Percentiles rank a stretch among this genome's conserved stretches.
Conservation (phyloP, 2,329 filamentous ascomycete species). For the Xylariales sp. region DNA sequence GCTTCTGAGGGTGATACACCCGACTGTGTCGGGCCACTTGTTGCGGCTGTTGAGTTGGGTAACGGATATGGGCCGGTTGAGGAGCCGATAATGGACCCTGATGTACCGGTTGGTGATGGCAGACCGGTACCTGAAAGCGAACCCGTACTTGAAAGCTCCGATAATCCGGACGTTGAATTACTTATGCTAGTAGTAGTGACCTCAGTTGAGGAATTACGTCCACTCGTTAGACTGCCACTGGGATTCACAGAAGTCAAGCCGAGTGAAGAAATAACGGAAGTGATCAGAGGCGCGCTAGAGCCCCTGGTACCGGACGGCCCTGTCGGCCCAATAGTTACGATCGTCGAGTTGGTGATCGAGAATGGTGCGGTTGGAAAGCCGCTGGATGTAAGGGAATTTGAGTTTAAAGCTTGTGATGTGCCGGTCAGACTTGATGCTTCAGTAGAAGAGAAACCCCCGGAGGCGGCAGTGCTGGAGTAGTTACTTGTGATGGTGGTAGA, state of each 20-base stretch:
- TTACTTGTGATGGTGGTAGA: conserved; percentile 7
- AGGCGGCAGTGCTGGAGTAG: conserved; percentile 10
- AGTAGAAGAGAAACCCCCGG: neutral
- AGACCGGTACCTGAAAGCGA: conserved; percentile 11
- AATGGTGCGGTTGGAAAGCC: conserved; percentile 36
- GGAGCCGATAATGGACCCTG: conserved; percentile 25
- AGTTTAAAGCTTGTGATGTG: conserved; percentile 12
- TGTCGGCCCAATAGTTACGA: conserved; percentile 28
- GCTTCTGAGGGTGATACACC: conserved; percentile 9
- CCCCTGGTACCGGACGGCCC: conserved; percentile 18
- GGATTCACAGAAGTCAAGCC: conserved; percentile 20
- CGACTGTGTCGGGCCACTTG: conserved; percentile 28
- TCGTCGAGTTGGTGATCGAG: conserved; percentile 38
- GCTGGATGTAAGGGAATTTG: conserved; percentile 13
- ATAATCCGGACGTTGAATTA: conserved; percentile 18
- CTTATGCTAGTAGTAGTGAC: conserved; percentile 13
- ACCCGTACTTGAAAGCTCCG: conserved; percentile 16
- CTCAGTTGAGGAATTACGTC: conserved; percentile 18
- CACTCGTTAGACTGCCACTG: conserved; percentile 25
- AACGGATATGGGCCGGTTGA: conserved; percentile 36
- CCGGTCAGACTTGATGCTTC: conserved; percentile 7
- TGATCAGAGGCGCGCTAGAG: conserved; percentile 14
- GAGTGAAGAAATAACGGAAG: conserved; percentile 4
- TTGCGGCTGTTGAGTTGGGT: conserved; percentile 40
- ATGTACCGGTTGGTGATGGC: conserved; percentile 13